Conservation (phyloP, 2,329 filamentous ascomycete genomes). For the Colletotrichum higginsianum region DNA sequence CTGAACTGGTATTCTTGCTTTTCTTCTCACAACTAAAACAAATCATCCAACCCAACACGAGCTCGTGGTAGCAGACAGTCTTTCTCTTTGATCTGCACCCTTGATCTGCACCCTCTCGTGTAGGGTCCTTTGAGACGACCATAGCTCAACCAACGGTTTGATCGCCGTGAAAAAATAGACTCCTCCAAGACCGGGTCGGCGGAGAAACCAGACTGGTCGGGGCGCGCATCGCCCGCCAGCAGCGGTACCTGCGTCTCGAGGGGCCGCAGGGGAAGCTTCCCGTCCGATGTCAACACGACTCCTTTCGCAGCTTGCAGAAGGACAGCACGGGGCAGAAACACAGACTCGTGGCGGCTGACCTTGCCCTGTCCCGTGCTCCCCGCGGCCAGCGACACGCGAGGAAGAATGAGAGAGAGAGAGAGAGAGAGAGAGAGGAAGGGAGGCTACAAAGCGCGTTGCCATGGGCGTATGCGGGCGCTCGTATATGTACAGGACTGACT, state of each 20-base stretch:
- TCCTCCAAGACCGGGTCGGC: conserved; percentile 8
- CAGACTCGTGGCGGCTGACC: conserved; percentile 1
- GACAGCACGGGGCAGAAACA: conserved; percentile 6
- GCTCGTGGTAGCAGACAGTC: not conserved
- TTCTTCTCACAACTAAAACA: not conserved
- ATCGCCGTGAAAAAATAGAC: not conserved
- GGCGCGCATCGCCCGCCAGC: not conserved
- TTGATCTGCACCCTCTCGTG: not conserved
- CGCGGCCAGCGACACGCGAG: not conserved
- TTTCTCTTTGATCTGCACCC: not conserved
- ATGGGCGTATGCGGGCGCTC: conserved; percentile 13
- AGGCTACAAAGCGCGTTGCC: conserved; percentile 6
- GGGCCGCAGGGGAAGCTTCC: not conserved
- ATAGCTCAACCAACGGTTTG: not conserved
- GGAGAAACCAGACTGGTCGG: conserved; percentile 6
- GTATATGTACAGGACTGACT: conserved; percentile 28
- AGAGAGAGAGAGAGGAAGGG: not conserved
- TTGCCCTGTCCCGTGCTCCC: not conserved
- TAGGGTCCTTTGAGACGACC: conserved; percentile 19
- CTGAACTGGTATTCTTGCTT: not conserved
- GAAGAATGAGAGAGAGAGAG: not conserved
- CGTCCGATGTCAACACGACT: conserved; percentile 18
- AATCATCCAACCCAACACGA: not conserved
- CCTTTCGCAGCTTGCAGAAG: not conserved
- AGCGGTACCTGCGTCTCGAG: conserved; percentile 25